phyloP scores from a whole-genome alignment of 768 basidiomycete species.

The Boletellus ananiceps region DNA sequence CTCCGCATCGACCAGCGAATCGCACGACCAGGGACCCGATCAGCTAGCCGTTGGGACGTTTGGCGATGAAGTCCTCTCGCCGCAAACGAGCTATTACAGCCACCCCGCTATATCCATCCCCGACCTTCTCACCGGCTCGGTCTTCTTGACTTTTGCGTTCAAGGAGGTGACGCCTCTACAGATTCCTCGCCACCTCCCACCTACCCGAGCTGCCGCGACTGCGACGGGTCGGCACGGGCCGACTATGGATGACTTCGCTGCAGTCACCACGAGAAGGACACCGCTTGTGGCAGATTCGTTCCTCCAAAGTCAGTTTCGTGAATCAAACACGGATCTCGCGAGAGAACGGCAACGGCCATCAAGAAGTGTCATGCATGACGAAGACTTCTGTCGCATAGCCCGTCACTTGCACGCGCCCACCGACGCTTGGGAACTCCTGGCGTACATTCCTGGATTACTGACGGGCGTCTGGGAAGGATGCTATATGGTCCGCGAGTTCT shows the following conservation, averaged over 20 bases:
- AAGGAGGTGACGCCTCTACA: conserved; percentile 42
- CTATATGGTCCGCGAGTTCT: conserved; percentile 45
- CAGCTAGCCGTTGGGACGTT: conserved; percentile 3
- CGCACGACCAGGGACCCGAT: conserved; percentile 19
- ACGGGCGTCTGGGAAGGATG: conserved; percentile 59
- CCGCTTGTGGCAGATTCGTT: conserved; percentile 47
- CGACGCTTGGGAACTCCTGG: conserved; percentile 24
- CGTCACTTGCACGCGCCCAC: conserved; percentile 10
- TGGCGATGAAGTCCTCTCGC: conserved; percentile 9
- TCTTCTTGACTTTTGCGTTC: conserved; percentile 50
- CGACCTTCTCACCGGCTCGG: conserved; percentile 40
- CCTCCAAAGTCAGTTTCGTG: conserved; percentile 22
- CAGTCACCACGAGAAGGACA: conserved; percentile 40
- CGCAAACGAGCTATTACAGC: conserved; percentile 18
- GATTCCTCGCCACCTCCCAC: conserved; percentile 48
- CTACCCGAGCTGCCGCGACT: conserved; percentile 42
- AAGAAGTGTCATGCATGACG: conserved; percentile 32
- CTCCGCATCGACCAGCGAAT: conserved; percentile 19
- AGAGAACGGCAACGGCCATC: conserved; percentile 31
- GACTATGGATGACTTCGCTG: conserved; percentile 49
- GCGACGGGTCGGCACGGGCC: conserved; percentile 46
- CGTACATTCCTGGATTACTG: conserved; percentile 42
- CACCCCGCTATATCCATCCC: conserved; percentile 29
- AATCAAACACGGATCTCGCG: conserved; percentile 30
- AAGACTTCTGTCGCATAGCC: conserved; percentile 37